Base-by-base conservation (phyloP, 768 basidiomycete species). In the Boletus vermiculosoides region DNA sequence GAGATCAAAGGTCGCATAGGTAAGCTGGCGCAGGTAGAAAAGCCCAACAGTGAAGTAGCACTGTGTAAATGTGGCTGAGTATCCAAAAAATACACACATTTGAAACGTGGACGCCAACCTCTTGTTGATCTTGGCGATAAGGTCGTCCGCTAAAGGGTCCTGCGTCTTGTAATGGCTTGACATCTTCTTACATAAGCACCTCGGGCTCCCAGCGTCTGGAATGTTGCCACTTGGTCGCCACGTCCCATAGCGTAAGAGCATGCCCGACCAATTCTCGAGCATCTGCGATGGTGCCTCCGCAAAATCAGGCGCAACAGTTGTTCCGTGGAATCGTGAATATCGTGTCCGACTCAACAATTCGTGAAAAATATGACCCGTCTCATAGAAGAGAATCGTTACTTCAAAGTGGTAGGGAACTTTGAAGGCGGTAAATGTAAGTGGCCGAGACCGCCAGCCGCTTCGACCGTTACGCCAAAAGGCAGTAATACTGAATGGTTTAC, bases 261-360 rank as follows among this genome's bases (percentile, higher is more conserved):
- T 8, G 10, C 54, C 72, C 11, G 51, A 84, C 91, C 92, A 93
- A 66, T 92, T 92, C 74, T 94, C 92, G 56, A 93, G 75, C 92
- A 93, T 93, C 73, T 94, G 90, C n/a, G 86, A 88, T 0, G 92
- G 92, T 1, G 91, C 92, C 72, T 93, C 90, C 8, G 89, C 90
- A 60, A 92, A 92, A 70, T 91, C 90, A 18, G 86, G 72, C 3
- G 87, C 86, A 33, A 88, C 87, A 47, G 81, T 80, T 23, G 88
- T 90, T 13, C 92, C 91, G 62, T 93, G 90, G 81, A 93, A 94
- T 25, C 85, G 76, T 23, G 85, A 73, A 67, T 84, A 92, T 58
- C 80, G 82, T 28, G 89, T 92, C 59, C 73, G 77, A 65, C 84
- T 86, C 51, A 91, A 71, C 44, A 94, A 69, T 20, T 81, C 82